phyloP scores from a whole-genome alignment of 108 stramenopile genomes.

The Fragilaria radians region DNA sequence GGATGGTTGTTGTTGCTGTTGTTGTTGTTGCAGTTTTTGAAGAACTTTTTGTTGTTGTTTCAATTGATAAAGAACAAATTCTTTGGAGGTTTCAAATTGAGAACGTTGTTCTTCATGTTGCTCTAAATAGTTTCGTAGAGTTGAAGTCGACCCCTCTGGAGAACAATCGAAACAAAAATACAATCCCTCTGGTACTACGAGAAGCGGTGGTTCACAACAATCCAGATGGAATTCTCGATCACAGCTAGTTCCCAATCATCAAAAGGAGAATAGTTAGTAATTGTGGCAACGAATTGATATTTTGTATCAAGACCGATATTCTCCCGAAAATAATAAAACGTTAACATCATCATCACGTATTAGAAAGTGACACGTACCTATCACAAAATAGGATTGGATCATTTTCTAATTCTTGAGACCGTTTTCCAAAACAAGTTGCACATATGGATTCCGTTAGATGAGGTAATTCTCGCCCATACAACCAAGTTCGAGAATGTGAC shows the following conservation, averaged over 20 bases:
- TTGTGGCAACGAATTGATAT: background rate
- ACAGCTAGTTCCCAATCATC: slow-evolving; percentile 11
- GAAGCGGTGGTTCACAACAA: slow-evolving; percentile 34
- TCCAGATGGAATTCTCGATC: slow-evolving; percentile 48
- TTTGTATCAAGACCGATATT: background rate
- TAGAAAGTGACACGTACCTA: too few species aligned
- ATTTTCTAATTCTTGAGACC: background rate
- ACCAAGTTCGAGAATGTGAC: background rate
- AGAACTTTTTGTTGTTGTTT: slow-evolving; percentile 20
- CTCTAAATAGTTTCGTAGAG: slow-evolving; percentile 46
- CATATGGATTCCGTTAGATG: background rate
- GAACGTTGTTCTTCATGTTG: slow-evolving; percentile 23
- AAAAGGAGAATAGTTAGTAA: too few species aligned
- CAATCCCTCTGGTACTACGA: slow-evolving; percentile 39
- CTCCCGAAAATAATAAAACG: background rate
- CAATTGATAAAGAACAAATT: slow-evolving; percentile 29
- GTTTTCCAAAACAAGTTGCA: slow-evolving; percentile 4
- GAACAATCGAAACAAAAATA: slow-evolving; percentile 53
- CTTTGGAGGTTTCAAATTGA: slow-evolving; percentile 20
- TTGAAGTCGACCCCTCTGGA: slow-evolving; percentile 30
- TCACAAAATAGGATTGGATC: slow-evolving; percentile 11
- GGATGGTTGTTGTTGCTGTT: background rate
- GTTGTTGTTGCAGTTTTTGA: background rate
- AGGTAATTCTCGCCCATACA: slow-evolving; percentile 3
- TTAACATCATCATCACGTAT: too few species aligned